Base-by-base conservation (phyloP, 2,329 filamentous ascomycete species). In the Diaporthe vexans region DNA sequence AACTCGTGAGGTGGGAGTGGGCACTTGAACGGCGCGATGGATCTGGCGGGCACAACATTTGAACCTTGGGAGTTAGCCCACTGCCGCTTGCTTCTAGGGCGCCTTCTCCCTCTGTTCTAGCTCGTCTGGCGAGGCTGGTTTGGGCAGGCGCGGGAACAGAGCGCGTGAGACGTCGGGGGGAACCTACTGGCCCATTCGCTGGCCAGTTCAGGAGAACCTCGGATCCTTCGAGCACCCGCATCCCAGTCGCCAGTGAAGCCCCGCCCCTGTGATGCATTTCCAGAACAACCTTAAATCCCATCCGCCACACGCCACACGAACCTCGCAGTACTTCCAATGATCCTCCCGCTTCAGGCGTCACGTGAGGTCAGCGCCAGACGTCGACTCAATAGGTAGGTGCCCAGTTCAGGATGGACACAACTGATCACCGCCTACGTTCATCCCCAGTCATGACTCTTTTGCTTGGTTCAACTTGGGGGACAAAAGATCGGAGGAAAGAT, bases 291-390 rank as follows among this genome's bases (percentile, higher is more conserved):
- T 63, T 63, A 63, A 59, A 63, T 63, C 24, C 59, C 59, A 40
- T 40, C 37, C 37, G 37, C 37, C 37, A 40, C 37, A 13, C 37
- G 37, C 37, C 37, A 43, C 37, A n/a, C 17, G 40, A 63, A 48
- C 59, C 40, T 63, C 40, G 40, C 24, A 24, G 40, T 48, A 24
- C 58, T 29, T 21, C 37, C n/a, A 29, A 26, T 46, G 58, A 61
- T 46, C 58, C 59, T 63, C 46, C 37, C 24, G 59, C 29, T n/a
- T 46, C 24, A 4, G 17, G 26, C 37, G 59, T 63, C 59, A 63
- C 59, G 59, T 63, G 59, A 63, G 59, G 59, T 63, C 37, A 63
- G 40, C 59, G 4, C 6, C 59, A n/a, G 59, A 63, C 59, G 59
- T 63, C 59, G 15, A 33, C 3, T 10, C 24, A 29, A 10, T 29